Evolutionary conservation across 2,329 filamentous ascomycete genomes (phyloP), one percentile per base, ranked within the genome.

Genomic region (Dactylellina cionopaga): DNA sequence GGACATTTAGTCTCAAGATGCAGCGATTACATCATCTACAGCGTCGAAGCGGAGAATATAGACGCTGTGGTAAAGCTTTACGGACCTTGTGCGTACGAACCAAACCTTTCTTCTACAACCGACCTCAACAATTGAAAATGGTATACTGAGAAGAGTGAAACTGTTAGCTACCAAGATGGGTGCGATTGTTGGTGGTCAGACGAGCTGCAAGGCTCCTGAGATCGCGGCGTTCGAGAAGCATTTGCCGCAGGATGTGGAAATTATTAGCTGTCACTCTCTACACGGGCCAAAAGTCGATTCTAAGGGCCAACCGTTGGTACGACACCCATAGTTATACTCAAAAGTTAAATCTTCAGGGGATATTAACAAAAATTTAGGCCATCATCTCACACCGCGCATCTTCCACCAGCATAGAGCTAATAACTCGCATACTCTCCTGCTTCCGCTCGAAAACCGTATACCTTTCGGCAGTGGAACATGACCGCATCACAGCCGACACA

Each of bases 1-100:
- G 96, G 96, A 78, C 93, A 98, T 83, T 86, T 94, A 80, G 95
- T 99, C 78, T 97, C 95, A 77, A 89, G 95, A 82, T 89, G 89
- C 81, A 97, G 93, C 89, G 94, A 98, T 85, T 98, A 93, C 81
- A 96, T 97, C 83, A 92, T 99, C 80, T 99, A 99, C 86, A 96
- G 91, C 82, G 95, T 99, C 81, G 94, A 98, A 82, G 95, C 95
- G 74, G 92, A 92, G 77, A 87, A 89, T 76, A 96, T 99, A 81
- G 90, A 92, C 80, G 86, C 86, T 76, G 91, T 97, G 77, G 95
- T 97, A 78, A 90, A 89, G 74, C 85, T 90, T 78, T 99, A 92
- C 81, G 95, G 93, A 75, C 94, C 94, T 77, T 97, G 92, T 96
- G 92, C 84, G 89, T 81, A 58, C 15, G 2, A 17, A 47, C 46